Base-by-base conservation (phyloP, 345 rosid genomes). In the Eucalyptus sp. region DNA sequence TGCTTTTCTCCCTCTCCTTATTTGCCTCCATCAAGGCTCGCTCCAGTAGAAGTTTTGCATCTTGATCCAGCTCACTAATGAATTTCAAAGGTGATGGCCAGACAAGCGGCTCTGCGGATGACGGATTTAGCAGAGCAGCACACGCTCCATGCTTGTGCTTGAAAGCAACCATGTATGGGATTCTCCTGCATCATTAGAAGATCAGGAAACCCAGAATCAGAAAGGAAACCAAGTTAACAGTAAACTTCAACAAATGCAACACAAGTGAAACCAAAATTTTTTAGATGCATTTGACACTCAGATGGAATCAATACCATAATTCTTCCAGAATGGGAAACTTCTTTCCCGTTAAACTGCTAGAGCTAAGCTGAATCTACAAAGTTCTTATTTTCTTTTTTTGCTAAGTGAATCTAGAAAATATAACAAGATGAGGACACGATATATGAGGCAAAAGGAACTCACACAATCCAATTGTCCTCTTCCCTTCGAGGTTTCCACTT, bases 11-110 rank as follows among this genome's bases (percentile, higher is more conserved):
- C 90, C 99, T 94, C 90, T 95, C 98, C 91, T 90, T 94, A 91
- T 96, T 97, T 86, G 97, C 98, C 24, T 97, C 96, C 98, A 96
- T 95, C 87, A 98, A 86, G 87, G 99, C 99, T 83, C 90, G 93
- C 89, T 98, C 99, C 68, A 98, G 87, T 18, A 98, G 94, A 10
- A 92, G 93, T 90, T 97, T 97, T 2, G 99, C 99, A 85, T 97
- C 99, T 11, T 94, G 95, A 86, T 96, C 94, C 86, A 98, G 96
- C 91, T 98, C 99, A 29, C 98, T 94, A 90, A 98, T 97, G 94
- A 98, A 98, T 90, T 98, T 98, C 80, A 98, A 93, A 25, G 99
- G 99, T 2, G 99, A 94, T 49, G 99, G 99, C 99, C 99, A 98
- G 56, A 98, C 99, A 37, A 98, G 96, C 86, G 98, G 99, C 91